Evolutionary conservation across 345 rosid species (phyloP), one percentile per base, ranked within the genome.

Genomic region (Corchorus capsularis): DNA sequence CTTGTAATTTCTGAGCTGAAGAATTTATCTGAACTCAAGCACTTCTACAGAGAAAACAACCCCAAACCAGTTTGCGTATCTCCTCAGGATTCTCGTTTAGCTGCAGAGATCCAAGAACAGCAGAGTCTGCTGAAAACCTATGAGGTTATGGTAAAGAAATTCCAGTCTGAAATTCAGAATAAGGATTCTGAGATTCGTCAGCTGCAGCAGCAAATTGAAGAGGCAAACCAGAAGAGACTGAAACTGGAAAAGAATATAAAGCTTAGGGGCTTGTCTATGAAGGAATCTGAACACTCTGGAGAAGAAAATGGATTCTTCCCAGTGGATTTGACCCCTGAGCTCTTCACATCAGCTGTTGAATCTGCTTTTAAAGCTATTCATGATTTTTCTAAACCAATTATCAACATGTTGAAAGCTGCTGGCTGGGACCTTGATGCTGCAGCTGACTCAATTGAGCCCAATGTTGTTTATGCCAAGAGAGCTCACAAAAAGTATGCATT

Each of bases 371-470:
- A 88, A 84, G 94, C 97, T 11, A 87, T 91, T 69, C 97, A 93
- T 13, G 96, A 91, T 87, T 93, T 93, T 80, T 89, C 94, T 16
- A 93, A 93, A 63, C 93, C 94, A 14, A 60, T 93, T 74, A 91
- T 93, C 80, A 93, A 91, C 84, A 91, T 93, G 96, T 91, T 93
- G 96, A 91, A 91, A 86, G 97, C 93, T 68, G 92, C 97, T 41
- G 93, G 94, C 65, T 89, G 97, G 97, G 96, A 93, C 83, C 97
- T 93, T 77, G 97, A 93, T 78, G 90, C 96, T 80, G 97, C 97
- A 6, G 91, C 96, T 60, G 79, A 82, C 63, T 91, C 96, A 8
- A 91, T 93, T 47, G 97, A 93, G 71, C 86, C 89, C 13, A 82
- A 85, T 66, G 97, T 91, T 78, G 83, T 79, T 66, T 93, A 91